A percentile compares a stretch with the other conserved stretches of the same genome.
These are phyloP conservation scores for Talaromyces piceae DNA, from an alignment of 2,329 filamentous ascomycete species.

Conservation along the genomic window DNA sequence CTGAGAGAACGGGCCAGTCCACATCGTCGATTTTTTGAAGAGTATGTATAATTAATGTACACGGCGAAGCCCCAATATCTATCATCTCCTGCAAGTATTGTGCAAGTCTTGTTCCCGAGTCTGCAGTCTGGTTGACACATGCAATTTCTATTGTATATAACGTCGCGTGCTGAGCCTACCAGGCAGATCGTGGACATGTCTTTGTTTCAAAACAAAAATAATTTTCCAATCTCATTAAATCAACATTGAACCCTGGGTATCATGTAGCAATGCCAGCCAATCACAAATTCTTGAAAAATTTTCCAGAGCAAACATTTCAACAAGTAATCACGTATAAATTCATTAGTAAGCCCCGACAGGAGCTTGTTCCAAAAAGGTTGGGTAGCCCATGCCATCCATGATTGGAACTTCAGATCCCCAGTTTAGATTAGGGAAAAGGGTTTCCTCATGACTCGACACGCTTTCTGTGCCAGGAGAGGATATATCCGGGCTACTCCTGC, in stretches of 20 bases:
- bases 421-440: not conserved
- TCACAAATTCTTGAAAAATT: not conserved
- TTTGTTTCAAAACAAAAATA: not conserved
- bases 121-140: too few relatives aligned
- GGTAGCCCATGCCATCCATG: constrained; percentile 8
- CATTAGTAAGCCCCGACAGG: not conserved
- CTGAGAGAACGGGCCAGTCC: not conserved
- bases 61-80: too few relatives aligned
- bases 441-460: not conserved
- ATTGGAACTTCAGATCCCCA: constrained; percentile 6
- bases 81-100: too few relatives aligned
- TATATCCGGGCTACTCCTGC: not conserved
- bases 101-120: too few relatives aligned
- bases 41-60: too few relatives aligned
- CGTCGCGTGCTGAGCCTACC: not conserved
- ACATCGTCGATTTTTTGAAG: too few relatives aligned
- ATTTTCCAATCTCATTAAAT: not conserved
- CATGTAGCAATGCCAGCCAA: not conserved
- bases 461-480: not conserved
- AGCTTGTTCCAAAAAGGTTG: not conserved
- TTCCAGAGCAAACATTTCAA: not conserved
- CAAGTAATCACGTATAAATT: not conserved
- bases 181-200: not conserved
- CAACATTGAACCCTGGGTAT: not conserved
- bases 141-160: too few relatives aligned